These are phyloP conservation scores for Penicillium frequentans DNA, from an alignment of 2,329 filamentous ascomycete species.

Conservation along the genomic window DNA sequence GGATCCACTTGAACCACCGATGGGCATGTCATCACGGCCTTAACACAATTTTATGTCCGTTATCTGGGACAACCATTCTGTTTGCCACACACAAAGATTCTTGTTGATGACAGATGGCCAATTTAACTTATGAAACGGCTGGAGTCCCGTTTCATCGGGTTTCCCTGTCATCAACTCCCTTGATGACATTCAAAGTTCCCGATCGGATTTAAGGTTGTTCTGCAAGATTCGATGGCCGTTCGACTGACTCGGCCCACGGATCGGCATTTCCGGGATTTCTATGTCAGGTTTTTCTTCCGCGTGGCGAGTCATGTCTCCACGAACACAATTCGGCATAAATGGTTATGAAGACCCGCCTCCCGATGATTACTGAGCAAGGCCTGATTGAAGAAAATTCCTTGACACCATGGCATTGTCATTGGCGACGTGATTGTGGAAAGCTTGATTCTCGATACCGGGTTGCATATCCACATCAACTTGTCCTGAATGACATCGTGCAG, in stretches of 20 bases:
- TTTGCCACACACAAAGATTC: too few relatives aligned
- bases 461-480: too few relatives aligned
- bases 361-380: background rate
- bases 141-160: too few relatives aligned
- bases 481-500: too few relatives aligned
- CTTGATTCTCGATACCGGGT: too few relatives aligned
- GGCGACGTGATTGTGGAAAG: background rate
- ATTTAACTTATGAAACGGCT: background rate
- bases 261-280: too few relatives aligned
- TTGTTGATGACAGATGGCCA: background rate
- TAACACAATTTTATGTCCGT: background rate
- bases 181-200: background rate
- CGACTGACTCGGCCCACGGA: too few relatives aligned
- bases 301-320: too few relatives aligned
- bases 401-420: background rate
- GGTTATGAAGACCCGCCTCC: background rate
- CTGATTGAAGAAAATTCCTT: background rate
- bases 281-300: background rate
- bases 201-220: background rate
- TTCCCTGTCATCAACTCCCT: background rate
- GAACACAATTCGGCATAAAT: too few relatives aligned
- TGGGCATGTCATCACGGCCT: background rate
- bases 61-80: too few relatives aligned
- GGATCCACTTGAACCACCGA: conserved; percentile 4
- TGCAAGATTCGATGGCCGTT: background rate